Base-by-base conservation (phyloP, 1,284 basidiomycete species). In the Boletus smithii region DNA sequence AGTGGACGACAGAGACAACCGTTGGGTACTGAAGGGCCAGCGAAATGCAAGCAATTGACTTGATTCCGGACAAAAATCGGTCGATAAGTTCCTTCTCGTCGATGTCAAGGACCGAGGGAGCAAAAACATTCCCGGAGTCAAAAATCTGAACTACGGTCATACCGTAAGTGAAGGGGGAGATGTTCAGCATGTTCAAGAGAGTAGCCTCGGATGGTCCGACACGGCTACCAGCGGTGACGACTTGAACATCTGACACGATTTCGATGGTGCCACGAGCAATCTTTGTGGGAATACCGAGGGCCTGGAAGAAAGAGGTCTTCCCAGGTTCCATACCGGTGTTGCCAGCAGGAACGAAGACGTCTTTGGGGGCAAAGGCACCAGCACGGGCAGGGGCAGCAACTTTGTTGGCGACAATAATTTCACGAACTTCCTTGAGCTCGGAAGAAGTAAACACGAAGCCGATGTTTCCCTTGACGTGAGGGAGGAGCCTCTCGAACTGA, bases 291-390 rank as follows among this genome's bases (percentile, higher is more conserved):
- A 99, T 95, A 81, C 91, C 90, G 67, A 99, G 88, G 53, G 95
- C 95, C 82, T 99, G 95, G 93, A 99, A 99, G 93, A 99, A 99
- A 64, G 94, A 95, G 54, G 94, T 97, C 81, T 97, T 97, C 68
- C 94, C 94, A 66, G 95, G 95, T 73, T 98, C 97, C 95, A 99
- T 99, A 73, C 95, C 95, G 53, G 95, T 99, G 88, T 98, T 98
- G 57, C 94, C 91, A 49, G 85, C 93, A 46, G 92, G 90, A 65
- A 99, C 91, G 58, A 72, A 79, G 69, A 99, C 95, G 68, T 98
- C 88, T 74, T 80, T 83, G 63, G 95, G 91, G 36, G 95, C 94
- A 63, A 85, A 83, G 47, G 95, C 95, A 84, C 95, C 95, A 60
- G 97, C 95, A 83, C 95, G 93, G 59, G 95, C 95, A 50, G 95